Base-by-base conservation (phyloP, 257 asterid species). In the Rubia yunnanensis region DNA sequence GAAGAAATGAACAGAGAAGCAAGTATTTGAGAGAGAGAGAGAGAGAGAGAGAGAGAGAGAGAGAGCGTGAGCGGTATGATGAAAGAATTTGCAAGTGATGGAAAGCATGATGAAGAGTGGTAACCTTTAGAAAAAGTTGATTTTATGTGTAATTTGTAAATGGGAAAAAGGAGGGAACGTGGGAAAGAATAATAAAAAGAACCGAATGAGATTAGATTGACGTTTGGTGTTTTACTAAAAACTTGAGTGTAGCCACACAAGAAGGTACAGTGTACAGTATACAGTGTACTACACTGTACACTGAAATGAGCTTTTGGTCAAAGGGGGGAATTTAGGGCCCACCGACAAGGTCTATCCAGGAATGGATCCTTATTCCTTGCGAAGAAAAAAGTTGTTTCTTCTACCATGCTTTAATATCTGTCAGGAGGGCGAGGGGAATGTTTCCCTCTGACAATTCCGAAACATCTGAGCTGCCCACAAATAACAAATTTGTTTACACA, bases 121-220 rank as follows among this genome's bases (percentile, higher is more conserved):
- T 71, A 73, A 81, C 75, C 95, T 88, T 85, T 84, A 72, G 76
- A 63, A 79, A 88, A 86, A 82, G 88, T 72, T 73, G 65, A 53
- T 67, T 70, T 56, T 39, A 62, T 50, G 14, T 72, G 27, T 20
- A 18, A 50, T 84, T 77, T 83, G 82, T 72, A 70, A 75, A 74
- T 59, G 58, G 71, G 59, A 57, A 75, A 79, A 85, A 69, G 86
- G 95, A 82, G 82, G 92, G 91, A 85, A 83, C 67, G 48, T 67
- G 71, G 67, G 60, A 62, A 9, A 70, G 69, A 63, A 73, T 68
- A 65, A 55, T 48, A 46, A 65, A 60, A 78, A 73, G 62, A 5
- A 10, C 48, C 48, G 13, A 39, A 10, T 35, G 52, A 48, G 56
- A 55, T 30, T 41, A 23, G 55, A 60, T 24, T 32, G n/a, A 46